Evolutionary conservation across 2,329 filamentous ascomycete genomes (phyloP).

Genomic region (Fusarium luffae): DNA sequence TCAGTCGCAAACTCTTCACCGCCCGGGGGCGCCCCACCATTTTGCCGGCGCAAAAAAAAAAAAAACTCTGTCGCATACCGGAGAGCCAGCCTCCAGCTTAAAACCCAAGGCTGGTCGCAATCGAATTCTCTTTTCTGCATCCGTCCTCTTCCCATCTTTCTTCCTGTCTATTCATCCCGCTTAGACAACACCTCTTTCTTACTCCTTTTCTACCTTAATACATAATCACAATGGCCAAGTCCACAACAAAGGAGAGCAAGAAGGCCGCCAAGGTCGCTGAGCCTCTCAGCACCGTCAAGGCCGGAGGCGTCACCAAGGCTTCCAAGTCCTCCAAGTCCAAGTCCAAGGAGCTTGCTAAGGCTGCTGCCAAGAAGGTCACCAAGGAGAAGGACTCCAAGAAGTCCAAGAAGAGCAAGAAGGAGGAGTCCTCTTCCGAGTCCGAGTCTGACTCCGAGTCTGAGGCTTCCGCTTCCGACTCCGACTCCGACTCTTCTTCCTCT

Average conservation of each 20-base stretch:
- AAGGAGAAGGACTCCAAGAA: slow-evolving; percentile 62
- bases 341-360: slow-evolving; percentile 75
- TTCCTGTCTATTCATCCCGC: slow-evolving; percentile 17
- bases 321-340: slow-evolving; percentile 72
- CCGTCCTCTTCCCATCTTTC: slow-evolving; percentile 37
- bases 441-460: slow-evolving; percentile 56
- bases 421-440: slow-evolving; percentile 56
- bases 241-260: slow-evolving; percentile 68
- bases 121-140: slow-evolving; percentile 29
- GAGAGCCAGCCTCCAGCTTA: slow-evolving; percentile 42
- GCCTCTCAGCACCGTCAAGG: slow-evolving; percentile 68
- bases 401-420: slow-evolving; percentile 63
- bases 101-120: slow-evolving; percentile 35
- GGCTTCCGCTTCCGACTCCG: slow-evolving; percentile 52
- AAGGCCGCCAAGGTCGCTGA: slow-evolving; percentile 65
- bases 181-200: slow-evolving; percentile 16
- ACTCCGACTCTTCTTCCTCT: slow-evolving; percentile 49
- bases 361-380: slow-evolving; percentile 63
- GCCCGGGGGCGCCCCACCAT: slow-evolving; percentile 50
- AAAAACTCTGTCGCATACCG: slow-evolving; percentile 35
- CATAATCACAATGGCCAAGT: slow-evolving; percentile 70
- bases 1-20: slow-evolving; percentile 47
- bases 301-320: slow-evolving; percentile 74
- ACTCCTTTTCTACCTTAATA: slow-evolving; percentile 29
- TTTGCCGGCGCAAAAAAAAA: slow-evolving; percentile 50